Evolutionary conservation across 371 early-diverging fungal genomes (phyloP), one percentile per base, ranked within the genome.

Genomic region (Mucor lusitanicus): DNA sequence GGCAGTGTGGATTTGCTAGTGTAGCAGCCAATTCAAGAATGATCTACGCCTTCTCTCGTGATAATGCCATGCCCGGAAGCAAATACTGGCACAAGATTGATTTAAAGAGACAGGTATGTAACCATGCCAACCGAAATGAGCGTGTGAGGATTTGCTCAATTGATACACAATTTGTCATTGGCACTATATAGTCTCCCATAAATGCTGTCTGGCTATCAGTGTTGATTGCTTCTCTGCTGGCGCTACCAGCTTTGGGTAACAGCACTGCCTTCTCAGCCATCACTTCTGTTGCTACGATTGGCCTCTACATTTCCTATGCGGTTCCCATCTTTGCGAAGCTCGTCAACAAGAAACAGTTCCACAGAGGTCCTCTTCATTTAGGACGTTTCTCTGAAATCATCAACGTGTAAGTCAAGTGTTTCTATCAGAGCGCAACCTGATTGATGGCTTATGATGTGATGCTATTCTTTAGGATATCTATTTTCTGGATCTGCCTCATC

Each of bases 41-140:
- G 88, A 83, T 89, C 53, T 91, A 89, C 67, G 90, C 92, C 2
- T 90, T 92, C 68, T 85, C 90, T 32, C 84, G 92, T 30, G 92
- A 92, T 65, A 86, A 86, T 23, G 90, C 87, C 58, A 83, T 92
- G 67, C 92, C 92, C 3, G 65, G 82, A 48, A 84, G 83, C 57
- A 68, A 75, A 9, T 63, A 72, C n/a, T 68, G 80, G 50, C 80
- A 80, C 25, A 63, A 58, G 3, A 64, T 83, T 11, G 66, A 83
- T 42, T 5, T 25, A 0, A 72, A 69, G n/a, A 80, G 61, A 65
- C 72, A 77, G 35, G 92, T 86, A 50, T 21, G 21, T 61, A 42
- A 42, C 42, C 15, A 17, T 17, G 6, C 35, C 2, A 35, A 1
- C 42, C 17, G n/a, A 17, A 42, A 65, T 87, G 84, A 3, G 90